Evolutionary conservation across 768 basidiomycete genomes (phyloP).

Genomic region (Candolleomyces eurysporus): DNA sequence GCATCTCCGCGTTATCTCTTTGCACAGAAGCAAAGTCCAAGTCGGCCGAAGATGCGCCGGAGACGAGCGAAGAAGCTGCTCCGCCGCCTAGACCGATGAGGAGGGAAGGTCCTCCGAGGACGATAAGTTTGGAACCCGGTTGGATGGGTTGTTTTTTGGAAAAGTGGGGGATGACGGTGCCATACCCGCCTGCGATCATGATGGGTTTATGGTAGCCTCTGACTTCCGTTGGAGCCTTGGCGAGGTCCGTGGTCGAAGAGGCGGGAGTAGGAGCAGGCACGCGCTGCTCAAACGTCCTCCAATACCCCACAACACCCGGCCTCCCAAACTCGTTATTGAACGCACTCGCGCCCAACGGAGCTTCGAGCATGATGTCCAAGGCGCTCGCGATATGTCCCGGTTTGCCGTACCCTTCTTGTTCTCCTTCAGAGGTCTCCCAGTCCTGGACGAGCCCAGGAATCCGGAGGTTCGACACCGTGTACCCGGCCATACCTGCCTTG

Average conservation of each 20-base stretch:
- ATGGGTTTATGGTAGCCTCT: slow-evolving; percentile 99
- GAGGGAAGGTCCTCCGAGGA: slow-evolving; percentile 94
- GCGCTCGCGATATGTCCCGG: slow-evolving; percentile 91
- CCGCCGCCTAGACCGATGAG: slow-evolving; percentile 97
- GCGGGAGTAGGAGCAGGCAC: slow-evolving; percentile 41
- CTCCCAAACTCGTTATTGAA: slow-evolving; percentile 99
- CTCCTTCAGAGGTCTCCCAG: slow-evolving; percentile 60
- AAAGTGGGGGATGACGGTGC: slow-evolving; percentile 85
- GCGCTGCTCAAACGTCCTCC: slow-evolving; percentile 88
- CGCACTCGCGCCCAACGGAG: slow-evolving; percentile 89
- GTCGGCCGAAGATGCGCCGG: slow-evolving; percentile 87
- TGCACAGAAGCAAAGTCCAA: slow-evolving; percentile 98
- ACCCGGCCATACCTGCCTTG: slow-evolving; percentile 92
- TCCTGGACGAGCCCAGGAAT: slow-evolving; percentile 90
- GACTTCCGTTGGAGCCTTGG: slow-evolving; percentile 47
- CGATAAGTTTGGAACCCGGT: slow-evolving; percentile 84
- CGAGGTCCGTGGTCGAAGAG: background rate
- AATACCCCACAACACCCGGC: slow-evolving; percentile 90
- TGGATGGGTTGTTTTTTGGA: slow-evolving; percentile 76
- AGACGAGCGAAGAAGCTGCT: slow-evolving; percentile 91
- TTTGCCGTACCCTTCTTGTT: slow-evolving; percentile 72
- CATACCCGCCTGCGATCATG: slow-evolving; percentile 98
- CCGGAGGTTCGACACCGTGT: slow-evolving; percentile 89
- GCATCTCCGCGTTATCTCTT: slow-evolving; percentile 98
- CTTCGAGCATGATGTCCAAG: slow-evolving; percentile 96